Percentiles rank a stretch among this genome's conserved stretches.
phyloP scores from a whole-genome alignment of 2,329 filamentous ascomycete genomes.

The Sporothrix brasiliensis region DNA sequence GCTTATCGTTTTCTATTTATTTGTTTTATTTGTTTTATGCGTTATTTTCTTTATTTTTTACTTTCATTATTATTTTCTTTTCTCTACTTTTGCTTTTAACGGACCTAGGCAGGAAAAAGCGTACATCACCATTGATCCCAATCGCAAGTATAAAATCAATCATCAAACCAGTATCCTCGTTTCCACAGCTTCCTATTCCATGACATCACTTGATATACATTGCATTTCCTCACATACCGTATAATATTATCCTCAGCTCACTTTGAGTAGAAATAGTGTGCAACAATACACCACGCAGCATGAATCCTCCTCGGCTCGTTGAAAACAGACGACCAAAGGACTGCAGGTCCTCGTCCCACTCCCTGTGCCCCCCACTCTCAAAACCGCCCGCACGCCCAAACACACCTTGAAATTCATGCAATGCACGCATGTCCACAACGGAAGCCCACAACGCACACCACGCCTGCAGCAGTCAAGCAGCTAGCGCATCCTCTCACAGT shows the following conservation, averaged over 20 bases:
- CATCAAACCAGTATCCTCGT: too few relatives aligned
- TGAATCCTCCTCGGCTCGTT: background rate
- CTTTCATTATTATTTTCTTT: too few relatives aligned
- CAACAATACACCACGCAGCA: background rate
- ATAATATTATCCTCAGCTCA: background rate
- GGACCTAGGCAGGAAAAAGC: too few relatives aligned
- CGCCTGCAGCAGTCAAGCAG: background rate
- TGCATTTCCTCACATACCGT: background rate
- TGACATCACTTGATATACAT: background rate
- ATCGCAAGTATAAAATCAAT: too few relatives aligned
- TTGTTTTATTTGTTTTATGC: background rate
- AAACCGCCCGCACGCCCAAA: background rate
- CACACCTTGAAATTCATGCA: conserved; percentile 16
- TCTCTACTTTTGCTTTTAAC: too few relatives aligned
- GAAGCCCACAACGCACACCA: conserved; percentile 11
- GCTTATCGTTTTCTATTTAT: background rate
- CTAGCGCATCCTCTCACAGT: background rate
- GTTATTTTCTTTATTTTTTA: too few relatives aligned
- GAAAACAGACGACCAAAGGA: background rate
- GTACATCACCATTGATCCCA: too few relatives aligned
- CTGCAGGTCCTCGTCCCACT: background rate
- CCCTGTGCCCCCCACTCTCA: background rate
- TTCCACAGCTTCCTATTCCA: background rate
- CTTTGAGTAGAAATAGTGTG: background rate
- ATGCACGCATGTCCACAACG: conserved; percentile 3